Evolutionary conservation across 2,329 filamentous ascomycete genomes (phyloP).

Genomic region (Hirsutella thompsonii): DNA sequence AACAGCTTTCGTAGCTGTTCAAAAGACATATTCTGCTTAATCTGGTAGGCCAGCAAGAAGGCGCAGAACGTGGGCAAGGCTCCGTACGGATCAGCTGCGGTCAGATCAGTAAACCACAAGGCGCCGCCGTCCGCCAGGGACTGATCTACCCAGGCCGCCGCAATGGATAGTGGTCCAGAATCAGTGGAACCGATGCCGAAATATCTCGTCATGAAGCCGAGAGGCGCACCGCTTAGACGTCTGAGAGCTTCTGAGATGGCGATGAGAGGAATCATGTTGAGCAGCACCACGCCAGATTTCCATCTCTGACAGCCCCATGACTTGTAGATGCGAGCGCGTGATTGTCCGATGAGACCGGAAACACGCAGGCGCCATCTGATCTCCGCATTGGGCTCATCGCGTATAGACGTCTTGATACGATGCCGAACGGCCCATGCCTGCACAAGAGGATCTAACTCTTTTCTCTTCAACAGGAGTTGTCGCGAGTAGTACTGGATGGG

Average conservation of each 20-base stretch:
- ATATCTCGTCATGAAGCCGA: not conserved
- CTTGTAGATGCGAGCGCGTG: conserved; percentile 20
- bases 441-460: conserved; percentile 15
- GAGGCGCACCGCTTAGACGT: conserved; percentile 24
- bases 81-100: conserved; percentile 35
- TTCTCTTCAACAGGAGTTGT: conserved; percentile 16
- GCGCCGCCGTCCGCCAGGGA: conserved; percentile 35
- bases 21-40: conserved; percentile 15
- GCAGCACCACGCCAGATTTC: conserved; percentile 27
- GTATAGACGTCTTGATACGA: conserved; percentile 1
- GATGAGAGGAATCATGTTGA: conserved; percentile 35
- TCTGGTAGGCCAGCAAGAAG: conserved; percentile 14
- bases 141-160: not conserved
- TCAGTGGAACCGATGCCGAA: not conserved
- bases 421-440: conserved; percentile 19
- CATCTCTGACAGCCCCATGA: conserved; percentile 31
- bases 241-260: conserved; percentile 36
- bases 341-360: conserved; percentile 13
- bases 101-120: conserved; percentile 44
- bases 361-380: conserved; percentile 7
- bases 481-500: conserved; percentile 31
- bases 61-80: conserved; percentile 29
- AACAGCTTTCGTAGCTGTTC: conserved; percentile 16
- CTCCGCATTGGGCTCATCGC: too few relatives aligned
- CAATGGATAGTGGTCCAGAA: not conserved